phyloP scores from a whole-genome alignment of 306 rosid species.

The Lathyrus tuberosus region DNA sequence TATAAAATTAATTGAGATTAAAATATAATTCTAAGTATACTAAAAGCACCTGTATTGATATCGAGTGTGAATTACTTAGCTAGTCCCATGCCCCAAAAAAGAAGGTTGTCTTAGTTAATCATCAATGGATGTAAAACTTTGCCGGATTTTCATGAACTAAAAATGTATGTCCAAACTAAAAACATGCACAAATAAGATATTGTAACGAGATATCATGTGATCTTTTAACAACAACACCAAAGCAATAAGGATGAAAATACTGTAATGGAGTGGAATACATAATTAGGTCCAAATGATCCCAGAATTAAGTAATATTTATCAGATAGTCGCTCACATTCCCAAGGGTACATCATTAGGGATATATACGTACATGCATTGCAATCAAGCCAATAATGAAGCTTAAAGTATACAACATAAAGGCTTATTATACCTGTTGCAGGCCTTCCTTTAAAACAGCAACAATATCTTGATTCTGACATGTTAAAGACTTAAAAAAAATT shows the following conservation, averaged over 20 bases:
- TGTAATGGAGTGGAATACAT: slow-evolving; percentile 11
- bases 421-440: slow-evolving; percentile 74
- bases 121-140: neutral
- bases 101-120: slow-evolving; percentile 7
- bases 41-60: slow-evolving; percentile 17
- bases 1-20: slow-evolving; percentile 23
- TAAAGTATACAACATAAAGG: slow-evolving; percentile 30
- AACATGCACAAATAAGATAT: slow-evolving; percentile 15
- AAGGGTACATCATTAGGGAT: no score
- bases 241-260: slow-evolving; percentile 30
- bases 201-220: slow-evolving; percentile 6
- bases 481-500: slow-evolving; percentile 82
- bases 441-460: slow-evolving; percentile 99
- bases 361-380: slow-evolving; percentile 13
- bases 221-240: slow-evolving; percentile 19
- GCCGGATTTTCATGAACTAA: slow-evolving; percentile 2
- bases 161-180: slow-evolving; percentile 25
- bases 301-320: slow-evolving; percentile 19
- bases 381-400: slow-evolving; percentile 32
- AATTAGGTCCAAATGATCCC: slow-evolving; percentile 33
- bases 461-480: slow-evolving; percentile 94
- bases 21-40: slow-evolving; percentile 25
- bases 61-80: neutral
- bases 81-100: slow-evolving; percentile 3
- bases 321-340: slow-evolving; percentile 10